Conservation (phyloP, 108 stramenopile species). For the Schizochytrium sp. region DNA sequence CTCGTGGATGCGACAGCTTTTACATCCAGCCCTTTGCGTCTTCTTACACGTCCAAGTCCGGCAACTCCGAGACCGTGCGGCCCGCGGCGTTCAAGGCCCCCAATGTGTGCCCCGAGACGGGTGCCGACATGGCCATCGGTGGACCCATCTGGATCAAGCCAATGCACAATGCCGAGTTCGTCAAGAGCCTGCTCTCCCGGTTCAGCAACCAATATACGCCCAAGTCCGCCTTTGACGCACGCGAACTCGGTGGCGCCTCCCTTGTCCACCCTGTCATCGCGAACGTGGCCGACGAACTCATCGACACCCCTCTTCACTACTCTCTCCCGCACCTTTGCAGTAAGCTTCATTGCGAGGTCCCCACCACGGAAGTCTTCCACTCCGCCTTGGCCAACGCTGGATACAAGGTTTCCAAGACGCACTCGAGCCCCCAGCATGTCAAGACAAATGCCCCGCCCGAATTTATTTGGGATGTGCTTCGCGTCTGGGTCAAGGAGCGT, state of each 20-base stretch:
- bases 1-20: conserved; percentile 81
- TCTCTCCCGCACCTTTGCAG: conserved; percentile 63
- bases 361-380: conserved; percentile 59
- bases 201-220: conserved; percentile 44
- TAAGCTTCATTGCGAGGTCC: conserved; percentile 58
- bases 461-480: conserved; percentile 83
- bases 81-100: not conserved
- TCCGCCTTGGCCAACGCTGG: conserved; percentile 82
- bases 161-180: conserved; percentile 75
- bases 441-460: conserved; percentile 87
- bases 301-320: conserved; percentile 83
- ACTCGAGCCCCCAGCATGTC: conserved; percentile 83
- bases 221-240: not conserved
- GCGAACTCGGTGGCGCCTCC: conserved; percentile 46
- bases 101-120: conserved; percentile 57
- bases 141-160: conserved; percentile 92
- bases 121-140: conserved; percentile 69
- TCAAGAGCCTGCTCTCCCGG: conserved; percentile 59
- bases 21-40: conserved; percentile 57
- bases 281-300: conserved; percentile 77
- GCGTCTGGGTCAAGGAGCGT: conserved; percentile 69
- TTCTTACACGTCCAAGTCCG: conserved; percentile 15
- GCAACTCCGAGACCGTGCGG: not conserved
- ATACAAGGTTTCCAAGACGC: conserved; percentile 77
- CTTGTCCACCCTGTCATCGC: conserved; percentile 75